Percentiles rank a stretch among this genome's conserved stretches.
Evolutionary conservation across 2,329 filamentous ascomycete species (phyloP).

Genomic region (Fusarium nisikadoi): DNA sequence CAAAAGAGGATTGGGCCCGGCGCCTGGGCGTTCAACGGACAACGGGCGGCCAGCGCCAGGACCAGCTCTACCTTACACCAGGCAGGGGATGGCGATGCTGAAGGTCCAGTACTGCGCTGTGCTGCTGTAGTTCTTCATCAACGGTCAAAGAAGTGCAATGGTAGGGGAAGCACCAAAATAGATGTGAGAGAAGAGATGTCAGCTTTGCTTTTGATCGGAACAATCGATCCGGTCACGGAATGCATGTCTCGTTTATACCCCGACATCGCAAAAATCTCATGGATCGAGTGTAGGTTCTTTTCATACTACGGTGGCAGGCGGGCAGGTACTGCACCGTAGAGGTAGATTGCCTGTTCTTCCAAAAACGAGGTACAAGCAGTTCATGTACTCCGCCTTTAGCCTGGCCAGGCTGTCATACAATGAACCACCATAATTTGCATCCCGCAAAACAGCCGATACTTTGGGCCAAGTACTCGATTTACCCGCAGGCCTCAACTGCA

Average conservation of each 20-base stretch:
- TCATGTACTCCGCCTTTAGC: conserved; percentile 31
- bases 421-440: not conserved
- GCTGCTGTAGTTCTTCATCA: not conserved
- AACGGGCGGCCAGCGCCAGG: conserved; percentile 32
- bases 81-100: conserved; percentile 26
- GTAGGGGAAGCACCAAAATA: not conserved
- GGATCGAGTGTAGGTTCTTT: not conserved
- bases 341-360: not conserved
- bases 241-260: conserved; percentile 18
- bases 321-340: conserved; percentile 14
- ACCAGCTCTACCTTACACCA: conserved; percentile 19
- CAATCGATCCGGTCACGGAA: conserved; percentile 11
- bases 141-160: not conserved
- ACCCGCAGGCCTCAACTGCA: conserved; percentile 25
- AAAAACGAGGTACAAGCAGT: conserved; percentile 15
- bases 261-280: conserved; percentile 2
- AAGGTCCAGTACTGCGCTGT: not conserved
- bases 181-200: not conserved
- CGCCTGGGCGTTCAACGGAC: conserved; percentile 40
- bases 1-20: conserved; percentile 38
- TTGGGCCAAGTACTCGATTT: not conserved
- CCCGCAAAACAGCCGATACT: conserved; percentile 2
- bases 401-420: conserved; percentile 21
- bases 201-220: conserved; percentile 4
- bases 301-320: not conserved